phyloP scores from a whole-genome alignment of 768 basidiomycete species.

The Erythrobasidium yunnanense region DNA sequence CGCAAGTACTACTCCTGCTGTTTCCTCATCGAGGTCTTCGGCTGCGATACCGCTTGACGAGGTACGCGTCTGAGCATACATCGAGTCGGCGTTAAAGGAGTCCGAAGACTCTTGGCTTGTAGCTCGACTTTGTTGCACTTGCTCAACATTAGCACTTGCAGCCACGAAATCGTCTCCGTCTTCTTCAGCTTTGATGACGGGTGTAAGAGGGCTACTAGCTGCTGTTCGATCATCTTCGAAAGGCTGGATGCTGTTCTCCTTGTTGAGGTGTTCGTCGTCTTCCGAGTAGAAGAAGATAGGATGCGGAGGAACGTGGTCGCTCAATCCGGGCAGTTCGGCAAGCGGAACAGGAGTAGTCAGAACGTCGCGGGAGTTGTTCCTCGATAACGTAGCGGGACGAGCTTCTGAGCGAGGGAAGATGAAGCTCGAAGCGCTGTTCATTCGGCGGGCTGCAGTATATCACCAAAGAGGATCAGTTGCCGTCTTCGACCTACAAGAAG shows the following conservation, averaged over 20 bases:
- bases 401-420: neutral
- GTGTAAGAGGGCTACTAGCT: neutral
- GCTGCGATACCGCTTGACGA: neutral
- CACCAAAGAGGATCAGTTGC: too few species aligned
- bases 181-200: conserved; percentile 16
- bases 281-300: conserved; percentile 23
- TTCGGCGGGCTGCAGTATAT: neutral
- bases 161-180: neutral
- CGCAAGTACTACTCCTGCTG: neutral
- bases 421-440: neutral
- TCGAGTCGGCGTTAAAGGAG: conserved; percentile 8
- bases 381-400: conserved; percentile 7
- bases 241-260: neutral
- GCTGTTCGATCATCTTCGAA: neutral
- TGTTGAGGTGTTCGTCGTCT: neutral
- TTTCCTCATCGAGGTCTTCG: neutral
- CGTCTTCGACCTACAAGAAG: too few species aligned
- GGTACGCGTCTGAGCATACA: neutral
- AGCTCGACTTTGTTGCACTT: neutral
- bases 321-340: conserved; percentile 4
- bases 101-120: neutral
- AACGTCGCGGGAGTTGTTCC: conserved; percentile 5
- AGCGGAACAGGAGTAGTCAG: conserved; percentile 15
- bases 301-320: neutral
- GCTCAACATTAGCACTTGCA: neutral